Evolutionary conservation across 2,329 filamentous ascomycete species (phyloP).

Genomic region (Ploettnerulaceae sp.): DNA sequence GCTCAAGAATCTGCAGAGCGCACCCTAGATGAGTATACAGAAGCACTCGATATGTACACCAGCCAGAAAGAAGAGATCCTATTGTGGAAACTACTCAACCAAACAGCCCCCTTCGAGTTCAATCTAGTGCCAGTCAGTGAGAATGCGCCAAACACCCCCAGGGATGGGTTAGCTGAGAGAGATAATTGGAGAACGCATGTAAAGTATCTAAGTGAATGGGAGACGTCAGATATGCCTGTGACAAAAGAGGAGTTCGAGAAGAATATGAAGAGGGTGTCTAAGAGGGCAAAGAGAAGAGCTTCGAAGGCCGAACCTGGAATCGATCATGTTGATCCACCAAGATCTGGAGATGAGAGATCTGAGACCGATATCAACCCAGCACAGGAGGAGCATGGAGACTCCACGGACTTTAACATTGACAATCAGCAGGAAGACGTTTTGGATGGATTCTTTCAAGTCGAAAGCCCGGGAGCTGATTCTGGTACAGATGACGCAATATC

Average conservation of each 20-base stretch:
- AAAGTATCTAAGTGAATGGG: constrained; percentile 32
- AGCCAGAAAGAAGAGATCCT: constrained; percentile 27
- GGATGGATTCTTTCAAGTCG: background rate
- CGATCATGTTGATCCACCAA: too few relatives aligned
- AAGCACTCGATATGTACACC: constrained; percentile 26
- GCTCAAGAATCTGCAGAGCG: constrained; percentile 9
- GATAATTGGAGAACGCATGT: constrained; percentile 28
- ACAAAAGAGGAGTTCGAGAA: constrained; percentile 22
- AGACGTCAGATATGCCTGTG: constrained; percentile 24
- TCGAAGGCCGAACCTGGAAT: background rate
- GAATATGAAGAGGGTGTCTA: constrained; percentile 20
- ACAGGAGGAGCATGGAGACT: background rate
- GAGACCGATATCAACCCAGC: background rate
- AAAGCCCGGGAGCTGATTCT: background rate
- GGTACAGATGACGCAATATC: background rate
- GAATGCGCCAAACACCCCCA: constrained; percentile 3
- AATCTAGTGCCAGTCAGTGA: constrained; percentile 14
- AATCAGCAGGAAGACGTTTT: background rate
- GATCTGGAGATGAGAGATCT: constrained; percentile 4
- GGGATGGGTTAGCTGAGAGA: constrained; percentile 5
- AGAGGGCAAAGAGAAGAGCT: constrained; percentile 11
- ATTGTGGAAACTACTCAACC: constrained; percentile 30
- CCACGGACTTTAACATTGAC: background rate
- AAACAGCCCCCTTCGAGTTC: constrained; percentile 27
- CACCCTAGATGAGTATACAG: constrained; percentile 25